Conservation (phyloP, 31 red algal genomes). For the Odonthalia washingtoniensis region DNA sequence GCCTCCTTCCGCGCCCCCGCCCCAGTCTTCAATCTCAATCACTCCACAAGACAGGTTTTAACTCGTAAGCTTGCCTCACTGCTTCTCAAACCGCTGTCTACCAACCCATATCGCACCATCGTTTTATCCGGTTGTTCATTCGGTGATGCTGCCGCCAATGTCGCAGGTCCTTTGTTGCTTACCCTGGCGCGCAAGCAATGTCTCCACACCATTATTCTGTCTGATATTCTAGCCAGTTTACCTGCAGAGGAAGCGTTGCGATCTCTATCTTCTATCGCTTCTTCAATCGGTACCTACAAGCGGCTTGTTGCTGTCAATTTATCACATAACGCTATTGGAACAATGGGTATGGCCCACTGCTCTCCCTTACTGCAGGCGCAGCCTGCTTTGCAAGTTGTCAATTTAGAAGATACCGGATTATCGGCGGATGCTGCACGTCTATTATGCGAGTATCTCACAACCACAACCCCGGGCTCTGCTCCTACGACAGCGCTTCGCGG, state of each 20-base stretch:
- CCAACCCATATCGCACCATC: conserved; percentile 50
- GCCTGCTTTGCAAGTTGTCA: conserved; percentile 19
- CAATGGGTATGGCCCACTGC: conserved; percentile 39
- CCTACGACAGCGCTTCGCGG: conserved; percentile 22
- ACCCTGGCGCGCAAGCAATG: conserved; percentile 44
- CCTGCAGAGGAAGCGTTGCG: conserved; percentile 56
- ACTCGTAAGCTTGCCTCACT: conserved; percentile 43
- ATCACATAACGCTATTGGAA: conserved; percentile 54
- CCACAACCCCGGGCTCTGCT: background rate
- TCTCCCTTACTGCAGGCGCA: conserved; percentile 29
- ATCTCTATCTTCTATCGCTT: conserved; percentile 39
- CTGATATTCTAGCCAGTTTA: conserved; percentile 53
- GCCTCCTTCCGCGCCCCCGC: background rate
- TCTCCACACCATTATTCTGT: conserved; percentile 41
- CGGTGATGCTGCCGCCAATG: conserved; percentile 47
- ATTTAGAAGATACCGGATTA: conserved; percentile 37
- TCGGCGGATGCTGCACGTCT: conserved; percentile 46
- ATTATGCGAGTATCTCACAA: conserved; percentile 37
- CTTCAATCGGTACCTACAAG: conserved; percentile 41
- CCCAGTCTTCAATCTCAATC: conserved; percentile 13
- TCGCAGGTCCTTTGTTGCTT: conserved; percentile 19
- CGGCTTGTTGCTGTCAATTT: conserved; percentile 49
- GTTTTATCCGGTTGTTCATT: conserved; percentile 48
- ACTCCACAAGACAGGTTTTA: conserved; percentile 15
- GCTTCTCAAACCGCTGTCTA: conserved; percentile 44